Conservation (phyloP, 768 basidiomycete genomes). For the Exsudoporus frostii region DNA sequence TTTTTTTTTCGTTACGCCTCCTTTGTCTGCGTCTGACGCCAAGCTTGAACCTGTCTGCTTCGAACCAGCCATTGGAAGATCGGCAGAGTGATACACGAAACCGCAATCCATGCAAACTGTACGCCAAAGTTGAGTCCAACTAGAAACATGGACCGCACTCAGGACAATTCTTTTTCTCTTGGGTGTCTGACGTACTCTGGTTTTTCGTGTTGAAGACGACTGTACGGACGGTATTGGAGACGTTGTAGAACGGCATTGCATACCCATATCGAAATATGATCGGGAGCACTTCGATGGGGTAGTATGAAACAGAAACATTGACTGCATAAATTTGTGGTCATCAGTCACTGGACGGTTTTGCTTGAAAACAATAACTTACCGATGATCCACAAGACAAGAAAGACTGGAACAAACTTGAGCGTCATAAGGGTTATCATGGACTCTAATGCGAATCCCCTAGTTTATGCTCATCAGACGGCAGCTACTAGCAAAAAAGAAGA, state of each 20-base stretch:
- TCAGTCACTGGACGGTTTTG: not conserved
- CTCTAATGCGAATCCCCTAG: conserved; percentile 61
- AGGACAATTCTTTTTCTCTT: not conserved
- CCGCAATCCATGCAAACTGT: conserved; percentile 50
- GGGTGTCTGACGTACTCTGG: conserved; percentile 39
- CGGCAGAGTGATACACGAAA: conserved; percentile 54
- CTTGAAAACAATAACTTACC: conserved; percentile 27
- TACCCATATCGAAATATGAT: conserved; percentile 63
- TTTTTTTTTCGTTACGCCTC: not conserved
- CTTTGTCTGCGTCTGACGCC: conserved; percentile 16
- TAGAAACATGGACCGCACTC: conserved; percentile 20
- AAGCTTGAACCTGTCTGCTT: conserved; percentile 23
- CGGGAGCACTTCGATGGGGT: conserved; percentile 60
- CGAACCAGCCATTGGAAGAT: conserved; percentile 46
- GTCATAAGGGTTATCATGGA: conserved; percentile 57
- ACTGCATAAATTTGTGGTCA: conserved; percentile 27
- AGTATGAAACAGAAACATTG: conserved; percentile 55
- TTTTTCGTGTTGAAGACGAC: conserved; percentile 68
- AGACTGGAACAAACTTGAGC: conserved; percentile 49
- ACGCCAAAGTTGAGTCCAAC: conserved; percentile 65
- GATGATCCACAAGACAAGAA: conserved; percentile 66
- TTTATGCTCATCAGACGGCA: not conserved
- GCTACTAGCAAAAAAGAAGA: not conserved
- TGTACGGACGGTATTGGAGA: conserved; percentile 56
- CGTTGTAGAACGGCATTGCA: conserved; percentile 70